These are phyloP conservation scores for Krasilnikovozyma curviuscula DNA, from an alignment of 768 basidiomycete genomes.

Conservation along the genomic window DNA sequence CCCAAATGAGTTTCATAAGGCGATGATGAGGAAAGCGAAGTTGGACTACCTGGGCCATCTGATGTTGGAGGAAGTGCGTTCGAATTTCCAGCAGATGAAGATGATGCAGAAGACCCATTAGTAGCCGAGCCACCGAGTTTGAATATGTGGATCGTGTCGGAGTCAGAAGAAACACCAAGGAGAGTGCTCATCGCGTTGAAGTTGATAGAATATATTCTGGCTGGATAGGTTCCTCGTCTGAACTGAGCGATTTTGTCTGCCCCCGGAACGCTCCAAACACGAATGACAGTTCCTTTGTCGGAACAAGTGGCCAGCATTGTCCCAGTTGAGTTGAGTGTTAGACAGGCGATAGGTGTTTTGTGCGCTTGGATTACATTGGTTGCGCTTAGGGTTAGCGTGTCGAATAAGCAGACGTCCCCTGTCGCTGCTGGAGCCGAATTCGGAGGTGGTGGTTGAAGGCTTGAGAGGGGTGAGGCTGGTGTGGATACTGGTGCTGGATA, in stretches of 20 bases:
- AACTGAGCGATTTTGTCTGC: constrained; percentile 94
- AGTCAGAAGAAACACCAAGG: constrained; percentile 76
- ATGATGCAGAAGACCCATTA: constrained; percentile 1
- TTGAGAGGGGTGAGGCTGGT: constrained; percentile 41
- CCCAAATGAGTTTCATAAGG: constrained; percentile 2
- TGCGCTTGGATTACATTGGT: constrained; percentile 95
- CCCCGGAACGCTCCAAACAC: constrained; percentile 76
- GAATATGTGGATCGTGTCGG: constrained; percentile 93
- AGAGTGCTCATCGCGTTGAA: constrained; percentile 70
- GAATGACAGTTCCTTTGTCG: constrained; percentile 90
- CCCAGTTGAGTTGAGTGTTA: constrained; percentile 68
- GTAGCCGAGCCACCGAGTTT: constrained; percentile 38
- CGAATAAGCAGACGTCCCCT: constrained; percentile 79
- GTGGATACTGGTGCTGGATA: constrained; percentile 90
- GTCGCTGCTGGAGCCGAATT: constrained; percentile 26
- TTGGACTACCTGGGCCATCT: constrained; percentile 4
- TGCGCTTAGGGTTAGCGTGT: constrained; percentile 72
- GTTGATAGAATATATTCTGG: constrained; percentile 61
- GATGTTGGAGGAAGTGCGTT: neutral
- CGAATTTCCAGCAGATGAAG: constrained; percentile 13
- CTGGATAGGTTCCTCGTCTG: constrained; percentile 67
- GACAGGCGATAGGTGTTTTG: constrained; percentile 73
- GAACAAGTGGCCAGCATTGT: constrained; percentile 81
- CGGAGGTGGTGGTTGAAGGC: constrained; percentile 27
- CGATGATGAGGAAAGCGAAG: constrained; percentile 4